phyloP scores from a whole-genome alignment of 495 filamentous ascomycete species.

The Neurospora sp. region DNA sequence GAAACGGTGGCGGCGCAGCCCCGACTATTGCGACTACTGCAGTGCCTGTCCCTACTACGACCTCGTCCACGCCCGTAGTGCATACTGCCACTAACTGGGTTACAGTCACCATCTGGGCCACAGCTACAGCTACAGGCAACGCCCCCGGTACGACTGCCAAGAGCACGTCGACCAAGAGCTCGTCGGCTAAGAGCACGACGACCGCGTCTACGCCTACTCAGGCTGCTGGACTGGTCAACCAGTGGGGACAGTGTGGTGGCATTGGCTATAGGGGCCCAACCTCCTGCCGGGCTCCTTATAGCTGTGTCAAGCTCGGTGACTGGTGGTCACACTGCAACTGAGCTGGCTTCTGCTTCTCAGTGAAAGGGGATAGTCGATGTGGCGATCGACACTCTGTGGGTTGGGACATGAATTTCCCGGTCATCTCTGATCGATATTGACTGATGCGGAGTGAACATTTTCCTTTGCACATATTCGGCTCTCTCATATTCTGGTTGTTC shows the following conservation, averaged over 20 bases:
- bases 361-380: neutral
- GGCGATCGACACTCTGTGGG: neutral
- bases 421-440: neutral
- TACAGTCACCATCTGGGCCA: neutral
- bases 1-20: neutral
- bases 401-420: neutral
- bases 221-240: conserved; percentile 13
- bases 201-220: neutral
- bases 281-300: conserved; percentile 25
- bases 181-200: neutral
- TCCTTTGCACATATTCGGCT: neutral
- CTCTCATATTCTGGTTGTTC: neutral
- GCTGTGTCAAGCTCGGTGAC: conserved; percentile 13
- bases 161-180: neutral
- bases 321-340: conserved; percentile 29
- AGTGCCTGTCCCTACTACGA: conserved; percentile 4
- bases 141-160: neutral
- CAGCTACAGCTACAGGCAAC: conserved; percentile 1
- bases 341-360: neutral
- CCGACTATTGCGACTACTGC: neutral
- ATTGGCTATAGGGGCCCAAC: conserved; percentile 27
- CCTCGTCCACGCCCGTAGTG: conserved; percentile 7
- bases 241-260: conserved; percentile 36
- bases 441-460: neutral
- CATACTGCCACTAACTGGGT: conserved; percentile 1